Percentiles rank a stretch among this genome's conserved stretches.
Evolutionary conservation across 2,329 filamentous ascomycete species (phyloP).

Genomic region (Aspergillus clavatus): DNA sequence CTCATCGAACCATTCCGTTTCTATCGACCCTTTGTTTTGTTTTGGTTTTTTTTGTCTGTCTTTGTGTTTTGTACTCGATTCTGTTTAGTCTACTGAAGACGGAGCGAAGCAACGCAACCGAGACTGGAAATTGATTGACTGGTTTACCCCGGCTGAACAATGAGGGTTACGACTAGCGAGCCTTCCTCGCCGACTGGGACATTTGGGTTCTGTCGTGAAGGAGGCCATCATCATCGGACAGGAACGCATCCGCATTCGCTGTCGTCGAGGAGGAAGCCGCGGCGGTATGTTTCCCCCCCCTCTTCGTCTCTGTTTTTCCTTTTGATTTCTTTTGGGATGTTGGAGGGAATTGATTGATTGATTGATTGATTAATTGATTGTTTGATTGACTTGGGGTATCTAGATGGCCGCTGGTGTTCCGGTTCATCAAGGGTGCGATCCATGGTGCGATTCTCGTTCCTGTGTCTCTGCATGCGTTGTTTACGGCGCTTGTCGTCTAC

Average conservation of each 20-base stretch:
- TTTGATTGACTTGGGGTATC: background rate
- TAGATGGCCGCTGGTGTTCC: slow-evolving; percentile 59
- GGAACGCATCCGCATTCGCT: slow-evolving; percentile 31
- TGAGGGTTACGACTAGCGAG: slow-evolving; percentile 29
- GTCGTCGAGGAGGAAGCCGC: slow-evolving; percentile 29
- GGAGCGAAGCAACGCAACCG: too few relatives aligned
- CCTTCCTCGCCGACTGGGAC: slow-evolving; percentile 26
- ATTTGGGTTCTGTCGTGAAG: slow-evolving; percentile 16
- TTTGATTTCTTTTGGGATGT: background rate
- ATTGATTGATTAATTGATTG: too few relatives aligned
- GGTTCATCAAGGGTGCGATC: slow-evolving; percentile 61
- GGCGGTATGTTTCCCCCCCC: slow-evolving; percentile 25
- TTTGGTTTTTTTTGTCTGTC: too few relatives aligned
- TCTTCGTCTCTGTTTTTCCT: too few relatives aligned
- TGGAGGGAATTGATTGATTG: background rate
- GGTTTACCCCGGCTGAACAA: slow-evolving; percentile 2
- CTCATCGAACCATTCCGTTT: too few relatives aligned
- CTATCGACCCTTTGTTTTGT: too few relatives aligned
- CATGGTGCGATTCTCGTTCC: slow-evolving; percentile 55
- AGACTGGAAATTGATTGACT: background rate
- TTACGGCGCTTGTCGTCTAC: slow-evolving; percentile 56
- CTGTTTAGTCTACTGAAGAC: too few relatives aligned
- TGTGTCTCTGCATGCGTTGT: slow-evolving; percentile 53
- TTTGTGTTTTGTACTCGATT: too few relatives aligned
- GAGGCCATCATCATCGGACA: slow-evolving; percentile 15